Evolutionary conservation across 345 rosid species (phyloP), one percentile per base, ranked within the genome.

Genomic region (Geranium rotundifolium): DNA sequence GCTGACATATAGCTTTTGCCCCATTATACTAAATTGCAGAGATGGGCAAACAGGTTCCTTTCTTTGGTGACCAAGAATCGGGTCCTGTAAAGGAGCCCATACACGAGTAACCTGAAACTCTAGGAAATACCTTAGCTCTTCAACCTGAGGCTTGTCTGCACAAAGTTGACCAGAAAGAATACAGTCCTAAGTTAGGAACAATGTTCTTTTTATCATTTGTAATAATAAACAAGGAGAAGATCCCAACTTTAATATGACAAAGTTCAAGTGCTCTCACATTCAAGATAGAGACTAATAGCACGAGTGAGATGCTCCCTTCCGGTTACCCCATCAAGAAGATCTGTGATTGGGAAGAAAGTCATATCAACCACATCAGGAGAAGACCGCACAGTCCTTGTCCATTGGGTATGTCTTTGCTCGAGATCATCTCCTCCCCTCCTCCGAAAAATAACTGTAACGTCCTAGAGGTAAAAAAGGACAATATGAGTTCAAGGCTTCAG

Each of bases 41-140:
- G 81, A 84, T 65, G 84, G 90, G 75, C 90, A 87, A 78, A 87
- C 75, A 56, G 93, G 93, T 64, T 84, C 93, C 83, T 87, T 87
- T 67, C 90, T 81, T 57, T 67, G 87, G 65, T 64, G 75, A 57
- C 93, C 86, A n/a, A 82, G 89, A 61, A 84, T 68, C 59, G 65
- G 77, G 62, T 76, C 84, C 56, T 65, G 84, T 52, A 73, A 46
- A 60, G 95, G 95, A 75, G 95, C 88, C 90, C 95, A 87, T 56
- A 79, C 19, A 59, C 82, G 73, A 60, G 88, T 86, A 61, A 82
- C 77, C 75, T 84, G 95, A 63, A 87, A 87, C 80, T 87, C 95
- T 50, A 87, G 64, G 75, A 87, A 87, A 68, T 77, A 82, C 64
- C 90, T 79, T 66, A 87, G 75, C 74, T 87, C 95, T 81, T 82